These are phyloP conservation scores for Dactylonectria estremocensis DNA, from an alignment of 2,329 filamentous ascomycete species.

Conservation along the genomic window DNA sequence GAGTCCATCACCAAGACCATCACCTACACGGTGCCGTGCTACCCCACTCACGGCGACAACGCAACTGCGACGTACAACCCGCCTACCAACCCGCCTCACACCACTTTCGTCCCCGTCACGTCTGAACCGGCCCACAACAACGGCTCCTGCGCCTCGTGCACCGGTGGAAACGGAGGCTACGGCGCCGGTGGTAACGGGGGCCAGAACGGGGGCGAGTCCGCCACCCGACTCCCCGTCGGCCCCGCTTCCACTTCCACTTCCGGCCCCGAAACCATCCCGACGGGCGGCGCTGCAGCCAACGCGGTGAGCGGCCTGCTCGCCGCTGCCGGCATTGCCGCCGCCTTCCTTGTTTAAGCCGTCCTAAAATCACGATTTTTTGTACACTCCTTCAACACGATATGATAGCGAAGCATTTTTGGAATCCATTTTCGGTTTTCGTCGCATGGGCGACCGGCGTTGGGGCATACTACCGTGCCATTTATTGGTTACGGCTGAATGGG, in stretches of 20 bases:
- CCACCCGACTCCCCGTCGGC: slow-evolving; percentile 33
- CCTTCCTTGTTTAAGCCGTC: slow-evolving; percentile 58
- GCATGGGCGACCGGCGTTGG: slow-evolving; percentile 28
- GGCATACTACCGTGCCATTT: not conserved
- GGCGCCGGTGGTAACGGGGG: slow-evolving; percentile 1
- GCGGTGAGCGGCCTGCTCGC: slow-evolving; percentile 55
- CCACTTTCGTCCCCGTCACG: slow-evolving; percentile 34
- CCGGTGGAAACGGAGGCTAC: slow-evolving; percentile 32
- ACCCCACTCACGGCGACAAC: slow-evolving; percentile 38
- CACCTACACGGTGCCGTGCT: slow-evolving; percentile 44
- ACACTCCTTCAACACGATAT: slow-evolving; percentile 22
- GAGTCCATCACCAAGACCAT: slow-evolving; percentile 45
- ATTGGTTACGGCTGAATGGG: slow-evolving; percentile 16
- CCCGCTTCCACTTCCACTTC: slow-evolving; percentile 32
- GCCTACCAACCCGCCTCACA: slow-evolving; percentile 34
- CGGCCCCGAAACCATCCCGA: slow-evolving; percentile 40
- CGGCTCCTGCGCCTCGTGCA: slow-evolving; percentile 34
- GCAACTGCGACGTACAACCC: slow-evolving; percentile 26
- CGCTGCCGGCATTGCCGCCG: slow-evolving; percentile 57
- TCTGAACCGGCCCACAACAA: slow-evolving; percentile 36
- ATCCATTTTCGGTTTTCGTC: slow-evolving; percentile 10
- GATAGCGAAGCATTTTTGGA: slow-evolving; percentile 25
- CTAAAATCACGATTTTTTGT: not conserved
- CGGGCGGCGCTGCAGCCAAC: slow-evolving; percentile 51
- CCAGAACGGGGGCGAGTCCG: slow-evolving; percentile 19